Evolutionary conservation across 2,329 filamentous ascomycete species (phyloP), one percentile per base, ranked within the genome.

Genomic region (Ophiostoma sp.): DNA sequence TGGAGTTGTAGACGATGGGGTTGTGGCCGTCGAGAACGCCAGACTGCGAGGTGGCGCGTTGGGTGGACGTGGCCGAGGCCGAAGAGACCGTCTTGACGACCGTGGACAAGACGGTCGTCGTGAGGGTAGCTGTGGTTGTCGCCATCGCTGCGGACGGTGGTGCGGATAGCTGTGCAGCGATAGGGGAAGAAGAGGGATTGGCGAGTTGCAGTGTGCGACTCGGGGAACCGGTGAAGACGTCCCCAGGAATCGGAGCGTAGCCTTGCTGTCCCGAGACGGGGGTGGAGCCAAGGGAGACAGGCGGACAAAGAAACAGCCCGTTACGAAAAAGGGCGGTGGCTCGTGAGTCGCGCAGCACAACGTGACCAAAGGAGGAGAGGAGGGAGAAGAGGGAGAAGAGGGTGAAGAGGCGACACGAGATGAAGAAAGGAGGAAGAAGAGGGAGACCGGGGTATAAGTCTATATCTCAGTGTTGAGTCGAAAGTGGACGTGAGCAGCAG

Each of bases 1-100:
- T 85, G 6, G 84, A 72, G 72, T 86, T 84, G 77, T 88, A 90
- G 11, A 80, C 73, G 12, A 86, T 80, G 0, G 89, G 89, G 71
- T 89, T 88, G 65, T 81, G 79, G 66, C 86, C 85, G 73, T 89
- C 87, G 44, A 91, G 79, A 64, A 91, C 82, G 71, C 89, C 88
- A 67, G 75, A 72, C 71, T 78, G 76, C 16, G 74, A 69, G 3
- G 75, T 52, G 16, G 72, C 75, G 40, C 68, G 70, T 65, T 65
- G 58, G 45, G 69, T 66, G 36, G 70, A 69, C 4, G 65, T 70
- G 40, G 70, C 52, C 8, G 70, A 16, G 9, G 70, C 65, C 65
- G 83, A 85, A 74, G 70, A 47, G n/a, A 65, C 47, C 1, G 72
- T 64, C 9, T 68, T 38, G n/a, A 68, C 41, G 27, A 68, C 62